A percentile compares a stretch with the other conserved stretches of the same genome.
Evolutionary conservation across 306 rosid genomes (phyloP).

Genomic region (Castanopsis chinensis): DNA sequence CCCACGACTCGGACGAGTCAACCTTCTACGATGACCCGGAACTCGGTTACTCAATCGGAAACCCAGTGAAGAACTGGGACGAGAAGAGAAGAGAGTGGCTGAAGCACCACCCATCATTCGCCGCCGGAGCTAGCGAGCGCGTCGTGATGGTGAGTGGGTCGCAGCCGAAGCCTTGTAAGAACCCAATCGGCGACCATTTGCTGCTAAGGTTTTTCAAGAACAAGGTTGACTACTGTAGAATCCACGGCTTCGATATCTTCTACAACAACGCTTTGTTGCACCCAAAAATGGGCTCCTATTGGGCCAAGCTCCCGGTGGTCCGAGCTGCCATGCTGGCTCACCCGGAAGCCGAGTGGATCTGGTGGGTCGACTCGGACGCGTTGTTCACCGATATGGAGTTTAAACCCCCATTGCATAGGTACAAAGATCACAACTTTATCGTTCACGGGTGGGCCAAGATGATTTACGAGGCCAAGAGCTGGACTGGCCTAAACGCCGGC

Average conservation of each 20-base stretch:
- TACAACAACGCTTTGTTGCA: slow-evolving; percentile 71
- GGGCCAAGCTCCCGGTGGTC: slow-evolving; percentile 84
- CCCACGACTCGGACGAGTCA: slow-evolving; percentile 42
- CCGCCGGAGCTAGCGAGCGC: slow-evolving; percentile 30
- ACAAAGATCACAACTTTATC: slow-evolving; percentile 61
- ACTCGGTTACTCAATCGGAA: slow-evolving; percentile 54
- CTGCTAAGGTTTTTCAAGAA: slow-evolving; percentile 68
- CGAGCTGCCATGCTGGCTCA: slow-evolving; percentile 86
- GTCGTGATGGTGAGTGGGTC: slow-evolving; percentile 68
- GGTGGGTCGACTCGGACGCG: slow-evolving; percentile 99
- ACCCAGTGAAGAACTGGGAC: slow-evolving; percentile 60
- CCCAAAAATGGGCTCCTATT: slow-evolving; percentile 58
- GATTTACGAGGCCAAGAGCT: slow-evolving; percentile 56
- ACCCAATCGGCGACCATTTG: slow-evolving; percentile 73
- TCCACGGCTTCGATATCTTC: slow-evolving; percentile 68
- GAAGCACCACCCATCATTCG: slow-evolving; percentile 45
- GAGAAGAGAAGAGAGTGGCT: slow-evolving; percentile 68
- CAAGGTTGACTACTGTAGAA: slow-evolving; percentile 77
- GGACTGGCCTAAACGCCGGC: slow-evolving; percentile 95
- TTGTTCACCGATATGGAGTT: slow-evolving; percentile 86
- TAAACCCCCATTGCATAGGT: slow-evolving; percentile 55
- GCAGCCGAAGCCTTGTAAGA: slow-evolving; percentile 65
- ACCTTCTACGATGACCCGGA: slow-evolving; percentile 70
- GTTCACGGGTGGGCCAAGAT: slow-evolving; percentile 74
- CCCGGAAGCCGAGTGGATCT: slow-evolving; percentile 95